phyloP scores from a whole-genome alignment of 495 filamentous ascomycete genomes.

The Xylaria intraflava region DNA sequence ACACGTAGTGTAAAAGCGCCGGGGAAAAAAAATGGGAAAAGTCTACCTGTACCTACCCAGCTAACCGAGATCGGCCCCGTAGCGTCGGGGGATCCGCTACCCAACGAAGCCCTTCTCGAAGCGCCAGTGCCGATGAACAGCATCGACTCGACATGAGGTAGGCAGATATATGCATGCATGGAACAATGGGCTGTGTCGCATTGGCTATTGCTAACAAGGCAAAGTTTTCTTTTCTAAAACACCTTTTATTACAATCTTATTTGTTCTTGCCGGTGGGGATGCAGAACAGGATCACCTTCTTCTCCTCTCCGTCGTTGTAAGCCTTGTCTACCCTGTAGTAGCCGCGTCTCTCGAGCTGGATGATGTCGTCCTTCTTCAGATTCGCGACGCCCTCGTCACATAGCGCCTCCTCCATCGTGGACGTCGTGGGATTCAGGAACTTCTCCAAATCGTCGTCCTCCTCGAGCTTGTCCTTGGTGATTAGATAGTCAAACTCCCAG shows the following conservation, averaged over 20 bases:
- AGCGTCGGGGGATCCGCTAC: neutral
- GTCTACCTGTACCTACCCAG: neutral
- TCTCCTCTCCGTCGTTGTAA: constrained; percentile 39
- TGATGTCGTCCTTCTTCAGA: constrained; percentile 75
- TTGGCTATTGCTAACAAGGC: neutral
- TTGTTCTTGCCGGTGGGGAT: constrained; percentile 67
- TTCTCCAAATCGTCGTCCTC: constrained; percentile 78
- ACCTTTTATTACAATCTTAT: constrained; percentile 14
- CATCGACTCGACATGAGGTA: neutral
- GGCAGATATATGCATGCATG: neutral
- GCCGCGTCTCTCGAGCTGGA: constrained; percentile 90
- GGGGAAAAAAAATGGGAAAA: neutral
- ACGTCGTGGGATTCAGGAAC: constrained; percentile 68
- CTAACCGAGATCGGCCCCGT: neutral
- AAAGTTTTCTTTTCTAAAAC: too few species aligned
- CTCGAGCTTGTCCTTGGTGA: constrained; percentile 83
- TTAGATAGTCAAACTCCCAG: constrained; percentile 85
- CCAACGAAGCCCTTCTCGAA: too few species aligned
- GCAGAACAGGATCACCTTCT: constrained; percentile 66
- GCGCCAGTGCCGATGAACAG: too few species aligned
- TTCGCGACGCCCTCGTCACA: constrained; percentile 75
- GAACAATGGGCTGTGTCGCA: neutral
- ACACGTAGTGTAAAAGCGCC: neutral
- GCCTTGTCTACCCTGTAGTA: constrained; percentile 75
- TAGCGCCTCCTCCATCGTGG: constrained; percentile 64